phyloP scores from a whole-genome alignment of 208 protist genomes.

The Leishmania tarentolae region DNA sequence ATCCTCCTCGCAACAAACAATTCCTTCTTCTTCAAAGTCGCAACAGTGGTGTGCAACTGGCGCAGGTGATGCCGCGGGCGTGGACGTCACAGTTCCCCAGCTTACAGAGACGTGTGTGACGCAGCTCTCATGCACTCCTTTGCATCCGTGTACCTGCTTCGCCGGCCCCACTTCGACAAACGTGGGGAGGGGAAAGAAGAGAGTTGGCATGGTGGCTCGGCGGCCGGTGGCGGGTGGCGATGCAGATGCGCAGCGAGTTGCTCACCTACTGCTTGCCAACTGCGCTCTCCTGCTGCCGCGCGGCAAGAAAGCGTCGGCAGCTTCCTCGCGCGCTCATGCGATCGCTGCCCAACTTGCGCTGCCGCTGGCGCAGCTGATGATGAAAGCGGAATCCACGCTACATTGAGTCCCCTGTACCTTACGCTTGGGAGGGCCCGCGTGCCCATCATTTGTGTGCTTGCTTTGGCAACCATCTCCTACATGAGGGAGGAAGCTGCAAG shows the following conservation, averaged over 20 bases:
- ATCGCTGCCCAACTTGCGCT: background rate
- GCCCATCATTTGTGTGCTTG: background rate
- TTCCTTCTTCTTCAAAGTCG: background rate
- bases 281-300: background rate
- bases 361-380: constrained; percentile 12
- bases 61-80: background rate
- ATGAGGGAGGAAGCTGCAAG: background rate
- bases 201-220: background rate
- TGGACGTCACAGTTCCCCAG: background rate
- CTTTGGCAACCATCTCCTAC: background rate
- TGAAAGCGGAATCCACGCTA: background rate
- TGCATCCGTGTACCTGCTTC: background rate
- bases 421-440: background rate
- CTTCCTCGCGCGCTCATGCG: background rate
- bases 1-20: background rate
- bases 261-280: background rate
- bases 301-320: background rate
- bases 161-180: background rate
- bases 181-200: background rate
- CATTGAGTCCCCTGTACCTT: background rate
- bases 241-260: background rate
- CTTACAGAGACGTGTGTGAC: constrained; percentile 2
- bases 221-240: background rate
- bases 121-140: background rate
- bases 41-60: background rate